Base-by-base conservation (phyloP, 495 filamentous ascomycete genomes). In the Eremomyces bilateralis region DNA sequence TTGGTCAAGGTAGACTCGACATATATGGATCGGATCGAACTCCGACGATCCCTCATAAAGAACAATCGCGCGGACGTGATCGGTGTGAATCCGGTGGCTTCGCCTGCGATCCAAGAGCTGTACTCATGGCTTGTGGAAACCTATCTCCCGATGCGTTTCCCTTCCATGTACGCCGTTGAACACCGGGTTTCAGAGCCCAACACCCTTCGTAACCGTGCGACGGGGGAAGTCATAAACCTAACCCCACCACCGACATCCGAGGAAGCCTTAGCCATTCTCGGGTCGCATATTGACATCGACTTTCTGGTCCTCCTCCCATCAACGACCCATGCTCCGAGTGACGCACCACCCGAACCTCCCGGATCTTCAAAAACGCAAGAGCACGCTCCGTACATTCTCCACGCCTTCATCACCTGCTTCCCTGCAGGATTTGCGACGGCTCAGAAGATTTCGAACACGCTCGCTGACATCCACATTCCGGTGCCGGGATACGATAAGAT, bases 371-470 rank as follows among this genome's bases (percentile, higher is more conserved):
- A n/a, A n/a, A 27, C 24, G 8, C 24, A 27, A 27, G 24, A 27
- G 6, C 24, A 27, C 6, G 8, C 24, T 10, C 30, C 8, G 10
- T 84, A 83, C 46, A 55, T 58, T 17, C 63, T 78, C 12, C 54
- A 71, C 41, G 78, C 69, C 2, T 85, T 76, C 45, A 55, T 68
- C 12, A 68, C 67, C 33, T 80, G 73, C 49, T 82, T 72, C 41
- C 78, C 82, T 0, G 59, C 67, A 10, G 80, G 80, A 1, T 82
- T 85, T 46, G 59, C 73, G 25, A 67, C 73, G 1, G 48, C 58
- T 10, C 36, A 60, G 24, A 85, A 82, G 45, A 61, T 84, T 6
- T 69, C 67, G 0, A 56, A 64, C 39, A 50, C 58, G 1, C 53
- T 88, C 2, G 62, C 63, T 1, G 63, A 69, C 29, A 78, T 90